Base-by-base conservation (phyloP, 2,329 filamentous ascomycete species). In the Talaromyces amestolkiae region DNA sequence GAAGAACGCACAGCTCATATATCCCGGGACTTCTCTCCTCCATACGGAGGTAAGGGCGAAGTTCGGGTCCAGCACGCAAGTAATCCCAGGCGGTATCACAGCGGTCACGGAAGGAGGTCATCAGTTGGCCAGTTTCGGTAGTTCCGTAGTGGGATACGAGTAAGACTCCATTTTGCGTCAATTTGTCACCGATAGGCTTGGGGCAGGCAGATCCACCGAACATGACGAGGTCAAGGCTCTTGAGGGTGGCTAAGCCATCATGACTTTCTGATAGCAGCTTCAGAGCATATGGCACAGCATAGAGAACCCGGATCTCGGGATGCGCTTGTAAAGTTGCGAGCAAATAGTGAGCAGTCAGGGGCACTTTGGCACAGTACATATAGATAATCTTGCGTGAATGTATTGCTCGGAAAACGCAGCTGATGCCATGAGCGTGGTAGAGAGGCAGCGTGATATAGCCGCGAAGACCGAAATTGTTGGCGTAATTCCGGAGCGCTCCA, bases 41-140 rank as follows among this genome's bases (percentile, higher is more conserved):
- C 47, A 75, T 81, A 68, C 49, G 75, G 5, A 86, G 72, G 65
- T 76, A 85, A 1, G 78, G 75, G 31, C 75, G 73, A 3, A 82
- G 75, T 13, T 73, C 70, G 0, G 78, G 74, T 2, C 79, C 72
- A 0, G 80, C 76, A 1, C 82, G 77, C n/a, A 88, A 74, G 67
- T 87, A 89, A 70, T 87, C 85, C 87, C 87, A 90, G 3, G 79
- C 83, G 47, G 81, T 82, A 72, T 89, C 87, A 0, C 76, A 81
- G 2, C 73, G 72, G 0, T 81, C 78, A 10, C 87, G 78, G 68
- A 84, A 82, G 0, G 86, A 87, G 0, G 85, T 88, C 84, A 88
- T 87, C 13, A 89, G 72, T 70, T 86, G 83, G 4, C 86, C 86
- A 1, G 83, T 85, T 71, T 89, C 87, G 0, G 87, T 89, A 2